Conservation (phyloP, 345 rosid genomes). For the Draba incana region DNA sequence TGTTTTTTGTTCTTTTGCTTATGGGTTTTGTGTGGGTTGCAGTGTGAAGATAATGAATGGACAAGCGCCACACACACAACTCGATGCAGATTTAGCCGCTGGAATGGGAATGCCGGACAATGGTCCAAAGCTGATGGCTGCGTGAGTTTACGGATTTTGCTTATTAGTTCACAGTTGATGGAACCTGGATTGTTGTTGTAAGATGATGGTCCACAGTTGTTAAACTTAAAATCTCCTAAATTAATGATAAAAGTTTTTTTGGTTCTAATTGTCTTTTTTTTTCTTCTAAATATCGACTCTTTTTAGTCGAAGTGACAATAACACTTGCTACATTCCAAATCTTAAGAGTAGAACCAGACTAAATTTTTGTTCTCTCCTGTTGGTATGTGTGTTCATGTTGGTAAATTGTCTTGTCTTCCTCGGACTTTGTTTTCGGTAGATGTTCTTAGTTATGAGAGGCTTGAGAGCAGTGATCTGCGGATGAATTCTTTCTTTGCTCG, state of each 20-base stretch:
- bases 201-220: constrained; percentile 18
- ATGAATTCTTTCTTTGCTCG: too few species aligned
- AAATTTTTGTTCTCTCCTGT: too few species aligned
- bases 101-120: constrained; percentile 98
- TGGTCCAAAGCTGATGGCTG: constrained; percentile 68
- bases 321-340: too few species aligned
- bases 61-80: constrained; percentile 87
- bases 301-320: neutral
- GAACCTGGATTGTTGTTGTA: constrained; percentile 18
- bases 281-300: neutral
- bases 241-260: neutral
- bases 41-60: constrained; percentile 80
- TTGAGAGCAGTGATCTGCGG: too few species aligned
- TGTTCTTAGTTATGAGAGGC: too few species aligned
- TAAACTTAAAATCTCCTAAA: neutral
- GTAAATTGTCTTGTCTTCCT: too few species aligned
- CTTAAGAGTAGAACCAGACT: too few species aligned
- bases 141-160: constrained; percentile 4
- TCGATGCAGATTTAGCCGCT: constrained; percentile 89
- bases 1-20: neutral
- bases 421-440: too few species aligned
- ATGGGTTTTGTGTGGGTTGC: constrained; percentile 31
- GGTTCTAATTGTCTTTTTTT: neutral
- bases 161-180: neutral
- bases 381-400: too few species aligned